Base-by-base conservation (phyloP, 495 filamentous ascomycete species). In the Saxophila tyrrhenica region DNA sequence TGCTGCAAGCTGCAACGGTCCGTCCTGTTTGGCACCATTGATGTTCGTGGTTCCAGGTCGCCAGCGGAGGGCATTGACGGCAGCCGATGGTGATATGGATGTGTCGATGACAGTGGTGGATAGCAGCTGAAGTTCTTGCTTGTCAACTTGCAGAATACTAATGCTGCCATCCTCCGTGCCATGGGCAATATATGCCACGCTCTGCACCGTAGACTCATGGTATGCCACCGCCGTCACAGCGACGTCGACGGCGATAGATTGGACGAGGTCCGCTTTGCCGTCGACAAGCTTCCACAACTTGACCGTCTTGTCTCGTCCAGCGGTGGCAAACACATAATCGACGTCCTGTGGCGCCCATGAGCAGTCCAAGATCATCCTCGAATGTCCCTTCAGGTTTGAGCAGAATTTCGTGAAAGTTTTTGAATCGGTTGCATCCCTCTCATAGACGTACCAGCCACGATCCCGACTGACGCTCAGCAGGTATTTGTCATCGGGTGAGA, bases 381-480 rank as follows among this genome's bases (percentile, higher is more conserved):
- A 74, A 68, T 99, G 92, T 1, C 84, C 90, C 69, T 92, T 95
- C 0, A 82, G 78, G 58, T 92, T 87, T 8, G 78, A 73, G 43
- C 79, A 67, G 17, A 74, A 55, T 1, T 84, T 69, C 41, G 65
- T 70, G 54, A 85, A 94, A 19, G 59, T 59, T 11, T 50, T 57
- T 0, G 56, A 64, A 1, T 70, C 67, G 29, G 59, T 54, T 11
- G 65, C 63, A 38, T 62, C 63, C 42, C 78, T 71, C 55, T 79
- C 65, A 60, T 87, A 97, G 8, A 97, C 73, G 0, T 78, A 81
- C 91, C 91, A 97, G 65, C 89, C 86, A 38, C 92, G 72, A 64
- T 99, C 92, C 54, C 94, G 76, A 2, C 91, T 91, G 13, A 95
- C 90, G 60, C 89, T 95, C 3, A 97, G 73, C 17, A 99, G 69